Evolutionary conservation across 129 eudicot species (phyloP).

Genomic region (Flaveria sonorensis): DNA sequence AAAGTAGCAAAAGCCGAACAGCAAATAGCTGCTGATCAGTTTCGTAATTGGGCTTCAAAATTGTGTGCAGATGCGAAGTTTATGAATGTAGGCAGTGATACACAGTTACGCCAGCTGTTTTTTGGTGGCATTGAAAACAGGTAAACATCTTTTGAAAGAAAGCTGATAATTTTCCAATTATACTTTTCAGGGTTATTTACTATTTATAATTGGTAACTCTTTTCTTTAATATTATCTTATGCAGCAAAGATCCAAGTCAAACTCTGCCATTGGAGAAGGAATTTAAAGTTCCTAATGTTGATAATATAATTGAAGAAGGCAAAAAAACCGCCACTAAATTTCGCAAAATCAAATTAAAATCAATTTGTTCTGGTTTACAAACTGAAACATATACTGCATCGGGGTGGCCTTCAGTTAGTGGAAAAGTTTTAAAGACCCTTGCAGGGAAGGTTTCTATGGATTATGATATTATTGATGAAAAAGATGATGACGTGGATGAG

Average conservation of each 20-base stretch:
- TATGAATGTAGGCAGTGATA: conserved; percentile 95
- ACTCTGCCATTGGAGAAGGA: conserved; percentile 60
- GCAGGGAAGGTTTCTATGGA: conserved; percentile 88
- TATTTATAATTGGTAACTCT: not conserved
- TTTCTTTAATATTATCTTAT: not conserved
- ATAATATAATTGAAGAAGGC: conserved; percentile 92
- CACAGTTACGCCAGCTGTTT: conserved; percentile 81
- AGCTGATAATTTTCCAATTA: no score
- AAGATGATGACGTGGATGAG: conserved; percentile 38
- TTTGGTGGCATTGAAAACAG: conserved; percentile 85
- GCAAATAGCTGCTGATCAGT: conserved; percentile 73
- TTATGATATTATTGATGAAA: conserved; percentile 50
- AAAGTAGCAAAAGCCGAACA: conserved; percentile 84
- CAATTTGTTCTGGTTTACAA: conserved; percentile 42
- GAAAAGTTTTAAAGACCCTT: conserved; percentile 72
- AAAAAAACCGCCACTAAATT: conserved; percentile 75
- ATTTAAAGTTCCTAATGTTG: conserved; percentile 69
- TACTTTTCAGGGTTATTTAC: not conserved
- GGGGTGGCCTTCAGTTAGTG: conserved; percentile 97
- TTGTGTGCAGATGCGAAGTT: conserved; percentile 74
- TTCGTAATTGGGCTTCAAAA: conserved; percentile 91
- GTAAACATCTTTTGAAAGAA: conserved; percentile 32
- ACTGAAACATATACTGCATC: conserved; percentile 73
- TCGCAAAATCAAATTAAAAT: conserved; percentile 59
- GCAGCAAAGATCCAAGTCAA: conserved; percentile 63